Percentiles rank a stretch among this genome's conserved stretches.
Evolutionary conservation across 2,329 filamentous ascomycete species (phyloP).

Genomic region (Gaeumannomyces sp.): DNA sequence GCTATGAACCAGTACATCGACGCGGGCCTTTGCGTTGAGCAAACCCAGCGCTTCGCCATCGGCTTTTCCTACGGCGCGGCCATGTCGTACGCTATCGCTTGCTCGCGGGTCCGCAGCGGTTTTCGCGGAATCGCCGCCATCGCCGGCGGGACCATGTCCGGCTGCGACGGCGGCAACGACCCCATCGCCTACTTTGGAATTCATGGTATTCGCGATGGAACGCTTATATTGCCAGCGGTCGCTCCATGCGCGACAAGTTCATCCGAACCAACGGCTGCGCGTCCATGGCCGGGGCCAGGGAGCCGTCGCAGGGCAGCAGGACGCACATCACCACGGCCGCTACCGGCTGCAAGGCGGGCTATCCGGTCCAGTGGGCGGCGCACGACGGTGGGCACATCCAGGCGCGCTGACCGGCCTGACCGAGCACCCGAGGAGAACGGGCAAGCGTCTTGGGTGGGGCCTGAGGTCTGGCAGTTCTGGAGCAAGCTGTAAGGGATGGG

Average conservation of each 20-base stretch:
- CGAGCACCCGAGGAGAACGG: neutral
- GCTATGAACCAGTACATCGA: conserved; percentile 30
- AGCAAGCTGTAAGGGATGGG: neutral
- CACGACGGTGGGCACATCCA: conserved; percentile 24
- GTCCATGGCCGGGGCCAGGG: neutral
- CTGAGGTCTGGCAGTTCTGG: neutral
- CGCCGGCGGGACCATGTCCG: conserved; percentile 6
- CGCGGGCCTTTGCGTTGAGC: conserved; percentile 34
- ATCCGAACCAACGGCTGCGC: conserved; percentile 30
- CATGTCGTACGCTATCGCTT: conserved; percentile 36
- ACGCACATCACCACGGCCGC: conserved; percentile 18
- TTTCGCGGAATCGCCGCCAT: conserved; percentile 29
- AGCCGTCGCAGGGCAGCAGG: conserved; percentile 11
- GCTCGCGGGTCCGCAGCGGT: conserved; percentile 26
- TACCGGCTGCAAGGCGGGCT: conserved; percentile 23
- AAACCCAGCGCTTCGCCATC: conserved; percentile 33
- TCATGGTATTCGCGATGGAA: conserved; percentile 21
- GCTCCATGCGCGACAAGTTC: conserved; percentile 29
- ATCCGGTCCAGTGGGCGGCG: conserved; percentile 28
- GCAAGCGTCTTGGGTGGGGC: neutral
- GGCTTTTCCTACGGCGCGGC: conserved; percentile 39
- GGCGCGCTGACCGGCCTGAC: neutral
- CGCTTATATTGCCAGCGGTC: conserved; percentile 25
- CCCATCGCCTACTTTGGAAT: conserved; percentile 6
- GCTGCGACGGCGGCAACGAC: conserved; percentile 6